A percentile compares a stretch with the other conserved stretches of the same genome.
These are phyloP conservation scores for Cyberlindnera maritima DNA, from an alignment of 805 yeast genomes.

Conservation along the genomic window DNA sequence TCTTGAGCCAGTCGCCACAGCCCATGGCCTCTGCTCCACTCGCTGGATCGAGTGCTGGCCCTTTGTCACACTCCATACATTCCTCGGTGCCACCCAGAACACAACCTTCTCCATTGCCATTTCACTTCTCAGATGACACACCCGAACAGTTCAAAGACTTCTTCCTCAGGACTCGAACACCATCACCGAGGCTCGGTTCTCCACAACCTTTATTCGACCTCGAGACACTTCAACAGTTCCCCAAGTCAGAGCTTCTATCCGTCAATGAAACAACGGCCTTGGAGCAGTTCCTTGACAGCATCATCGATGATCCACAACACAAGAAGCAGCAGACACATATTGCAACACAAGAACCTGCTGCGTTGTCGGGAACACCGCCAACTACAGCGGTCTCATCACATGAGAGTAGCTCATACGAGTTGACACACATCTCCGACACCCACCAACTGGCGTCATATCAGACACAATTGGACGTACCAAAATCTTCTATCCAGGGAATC, in stretches of 20 bases:
- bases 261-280: constrained; percentile 28
- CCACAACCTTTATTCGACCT: constrained; percentile 14
- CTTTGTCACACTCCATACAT: background rate
- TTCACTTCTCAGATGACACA: background rate
- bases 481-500: background rate
- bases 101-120: constrained; percentile 4
- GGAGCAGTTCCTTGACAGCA: constrained; percentile 29
- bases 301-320: constrained; percentile 24
- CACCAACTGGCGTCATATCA: background rate
- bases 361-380: background rate
- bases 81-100: background rate
- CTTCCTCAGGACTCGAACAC: constrained; percentile 12
- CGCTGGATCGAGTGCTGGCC: constrained; percentile 1
- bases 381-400: constrained; percentile 1
- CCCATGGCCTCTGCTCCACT: background rate
- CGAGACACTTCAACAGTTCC: constrained; percentile 18
- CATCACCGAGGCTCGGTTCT: constrained; percentile 14
- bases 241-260: constrained; percentile 24
- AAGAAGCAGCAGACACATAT: background rate
- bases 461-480: background rate
- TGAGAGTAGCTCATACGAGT: background rate
- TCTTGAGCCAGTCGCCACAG: constrained; percentile 9
- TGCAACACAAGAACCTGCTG: background rate
- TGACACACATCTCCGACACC: background rate
- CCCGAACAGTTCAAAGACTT: constrained; percentile 14